These are phyloP conservation scores for Bimuria novae-zelandiae DNA, from an alignment of 2,329 filamentous ascomycete species.

Conservation along the genomic window DNA sequence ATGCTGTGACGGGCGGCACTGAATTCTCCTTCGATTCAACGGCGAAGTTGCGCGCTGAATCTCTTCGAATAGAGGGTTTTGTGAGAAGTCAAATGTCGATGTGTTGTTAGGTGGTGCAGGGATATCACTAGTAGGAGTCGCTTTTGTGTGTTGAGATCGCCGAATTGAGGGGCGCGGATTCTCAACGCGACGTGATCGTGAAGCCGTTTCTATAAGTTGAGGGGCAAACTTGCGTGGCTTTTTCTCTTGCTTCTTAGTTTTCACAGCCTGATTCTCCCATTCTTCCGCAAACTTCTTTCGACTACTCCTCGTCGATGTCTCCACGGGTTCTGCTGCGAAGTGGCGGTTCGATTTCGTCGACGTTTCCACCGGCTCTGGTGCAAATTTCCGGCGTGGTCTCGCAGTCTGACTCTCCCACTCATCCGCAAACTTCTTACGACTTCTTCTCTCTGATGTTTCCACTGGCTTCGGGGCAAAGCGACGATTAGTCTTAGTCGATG, in stretches of 20 bases:
- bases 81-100: slow-evolving; percentile 34
- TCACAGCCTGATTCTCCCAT: neutral
- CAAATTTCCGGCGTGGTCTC: slow-evolving; percentile 25
- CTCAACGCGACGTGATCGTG: slow-evolving; percentile 69
- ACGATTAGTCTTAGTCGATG: slow-evolving; percentile 59
- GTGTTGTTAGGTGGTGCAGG: slow-evolving; percentile 47
- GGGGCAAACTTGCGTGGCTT: slow-evolving; percentile 66
- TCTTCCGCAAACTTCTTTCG: slow-evolving; percentile 5
- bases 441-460: slow-evolving; percentile 41
- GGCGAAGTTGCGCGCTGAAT: slow-evolving; percentile 42
- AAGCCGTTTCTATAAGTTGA: slow-evolving; percentile 79
- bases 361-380: slow-evolving; percentile 35
- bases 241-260: slow-evolving; percentile 5
- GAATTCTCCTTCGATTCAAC: slow-evolving; percentile 36
- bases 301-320: slow-evolving; percentile 10
- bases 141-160: slow-evolving; percentile 73
- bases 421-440: slow-evolving; percentile 23
- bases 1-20: slow-evolving; percentile 48
- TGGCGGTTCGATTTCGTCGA: slow-evolving; percentile 27
- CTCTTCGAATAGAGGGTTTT: slow-evolving; percentile 43
- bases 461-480: slow-evolving; percentile 49
- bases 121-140: slow-evolving; percentile 60
- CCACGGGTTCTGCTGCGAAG: slow-evolving; percentile 9
- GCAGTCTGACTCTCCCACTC: slow-evolving; percentile 32
- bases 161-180: slow-evolving; percentile 66